Base-by-base conservation (phyloP, 2,329 filamentous ascomycete genomes). In the Torrubiella hemipterigena region DNA sequence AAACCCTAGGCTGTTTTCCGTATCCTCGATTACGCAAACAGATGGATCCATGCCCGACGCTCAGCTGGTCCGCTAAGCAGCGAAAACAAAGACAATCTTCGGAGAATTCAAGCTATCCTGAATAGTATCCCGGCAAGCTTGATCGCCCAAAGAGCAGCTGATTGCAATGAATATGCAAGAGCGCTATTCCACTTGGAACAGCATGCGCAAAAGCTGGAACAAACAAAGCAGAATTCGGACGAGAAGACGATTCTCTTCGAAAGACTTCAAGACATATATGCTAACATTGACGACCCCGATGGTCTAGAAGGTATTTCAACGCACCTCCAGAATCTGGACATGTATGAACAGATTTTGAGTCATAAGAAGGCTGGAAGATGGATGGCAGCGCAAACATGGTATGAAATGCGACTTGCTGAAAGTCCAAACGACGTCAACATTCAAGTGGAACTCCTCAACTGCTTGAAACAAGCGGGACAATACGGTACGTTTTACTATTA, bases 381-480 rank as follows among this genome's bases (percentile, higher is more conserved):
- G 87, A 79, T 83, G 12, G 84, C 89, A 31, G 91, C 87, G 16
- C 91, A 96, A 56, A 93, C 84, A 40, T 98, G 93, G 91, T 96
- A 95, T 53, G 87, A 98, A 51, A 77, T 94, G 41, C 79, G 87
- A 40, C 66, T 96, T 20, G 78, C 81, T 3, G 77, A 91, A 44
- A 69, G 80, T 27, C 87, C 89, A 0, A 65, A 78, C 32, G 79
- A 93, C 48, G 51, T 71, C 13, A 81, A 93, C 34, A 68, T 82
- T 10, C 87, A 95, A 50, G 66, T 83, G 34, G 82, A 93, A 44
- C 67, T 98, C 21, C 63, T 98, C 32, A 81, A 77, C 18, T 96
- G 91, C 45, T 65, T 98, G 8, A 87, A 86, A 49, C 86, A 95
- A 51, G 93, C 87, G n/a, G 91, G 89, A 0, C 91, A 96, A 51